Base-by-base conservation (phyloP, 106 monocot genomes). In the Apostasia ramifera region DNA sequence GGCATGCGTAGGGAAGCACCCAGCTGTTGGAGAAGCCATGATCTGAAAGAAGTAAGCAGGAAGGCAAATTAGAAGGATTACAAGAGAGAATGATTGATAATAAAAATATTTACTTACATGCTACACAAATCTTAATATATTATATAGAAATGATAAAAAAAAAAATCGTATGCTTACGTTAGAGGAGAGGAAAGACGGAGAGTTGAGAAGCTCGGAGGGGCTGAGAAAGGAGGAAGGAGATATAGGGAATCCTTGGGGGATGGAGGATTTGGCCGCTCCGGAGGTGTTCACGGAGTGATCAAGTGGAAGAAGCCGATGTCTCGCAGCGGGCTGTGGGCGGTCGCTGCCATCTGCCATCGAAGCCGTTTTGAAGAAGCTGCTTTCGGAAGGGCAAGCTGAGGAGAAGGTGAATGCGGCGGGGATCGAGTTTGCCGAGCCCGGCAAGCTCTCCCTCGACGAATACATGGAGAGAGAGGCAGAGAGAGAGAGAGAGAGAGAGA, bases 211-310 rank as follows among this genome's bases (percentile, higher is more conserved):
- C 48, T 66, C 74, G 44, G 81, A 13, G 11, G 88, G 81, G 79
- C 79, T 84, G 42, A 84, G 84, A 74, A 58, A 88, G 47, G 79
- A 71, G 44, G 81, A 79, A 55, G 84, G 79, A 10, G 81, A 80
- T 9, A 81, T 8, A 3, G 81, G 70, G 1, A 76, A 79, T 43
- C 67, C 76, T 9, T 76, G 81, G 10, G 64, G 59, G 0, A 59
- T 6, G 2, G 84, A 82, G 54, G 77, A 79, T 74, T 79, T 78
- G 71, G 75, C 80, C 48, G 82, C 72, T 9, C 61, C 69, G 0
- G 62, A 74, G 2, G 7, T 38, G 8, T 51, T 68, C 54, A 39
- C 40, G 4, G 40, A 61, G 61, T 53, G 13, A 9, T 15, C 59
- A 8, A 3, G 26, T 26, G 26, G 26, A 26, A 26, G 26, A 26